Base-by-base conservation (phyloP, 495 filamentous ascomycete genomes). In the Penicillium cinerascens region DNA sequence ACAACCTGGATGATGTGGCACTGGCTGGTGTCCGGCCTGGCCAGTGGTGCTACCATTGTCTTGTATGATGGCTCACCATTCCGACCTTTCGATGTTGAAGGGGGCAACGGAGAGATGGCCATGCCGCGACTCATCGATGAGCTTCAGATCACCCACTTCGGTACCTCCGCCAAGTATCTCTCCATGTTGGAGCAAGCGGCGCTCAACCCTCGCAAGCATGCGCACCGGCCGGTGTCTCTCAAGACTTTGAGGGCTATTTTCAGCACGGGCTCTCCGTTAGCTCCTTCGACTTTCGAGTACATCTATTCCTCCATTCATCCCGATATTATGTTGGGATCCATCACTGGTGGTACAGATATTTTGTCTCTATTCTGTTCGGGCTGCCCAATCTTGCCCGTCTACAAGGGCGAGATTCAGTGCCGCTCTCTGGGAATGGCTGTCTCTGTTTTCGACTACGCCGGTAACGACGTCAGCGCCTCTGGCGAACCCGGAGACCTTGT, bases 1-100 rank as follows among this genome's bases (percentile, higher is more conserved):
- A 85, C 82, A 25, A 95, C 91, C 4, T 93, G 87, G 90, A 93
- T 95, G 91, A 96, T 96, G 91, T 93, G 90, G 87, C 91, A 96
- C 66, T 96, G 91, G 91, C 82, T 91, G 39, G 82, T 95, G 17
- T 92, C 88, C 5, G 89, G 82, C 0, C 80, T 96, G 8, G 86
- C 89, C 10, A 83, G 80, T 47, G 91, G 91, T 49, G 79, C 87
- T 6, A 92, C 89, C 1, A 76, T 96, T 37, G 80, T 96, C 18
- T 78, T 95, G 3, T 97, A 97, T 67, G 87, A 93, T 54, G 91
- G 91, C 26, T 93, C 88, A 0, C 91, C 91, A 16, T 96, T 96
- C 77, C 75, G 83, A 56, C 81, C 81, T 8, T 68, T 82, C 1
- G 79, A 79, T 45, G 25, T 50, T 4, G 71, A 79, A 58, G 71